A percentile compares a stretch with the other conserved stretches of the same genome.
Conservation (phyloP, 2,329 filamentous ascomycete species). For the Paramyrothecium sp. region DNA sequence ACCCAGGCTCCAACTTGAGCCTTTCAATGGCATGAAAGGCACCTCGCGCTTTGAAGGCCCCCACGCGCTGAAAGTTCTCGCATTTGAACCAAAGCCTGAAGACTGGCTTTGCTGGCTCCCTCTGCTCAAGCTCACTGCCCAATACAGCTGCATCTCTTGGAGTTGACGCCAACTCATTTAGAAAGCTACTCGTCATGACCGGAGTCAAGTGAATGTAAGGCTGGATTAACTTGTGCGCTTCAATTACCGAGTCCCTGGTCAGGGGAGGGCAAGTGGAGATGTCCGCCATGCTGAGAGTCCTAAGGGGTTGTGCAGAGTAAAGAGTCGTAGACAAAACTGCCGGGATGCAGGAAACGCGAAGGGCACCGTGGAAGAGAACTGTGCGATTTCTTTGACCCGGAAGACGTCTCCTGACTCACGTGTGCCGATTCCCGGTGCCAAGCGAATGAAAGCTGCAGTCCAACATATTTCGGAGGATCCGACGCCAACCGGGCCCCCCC, state of each 20-base stretch:
- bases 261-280: constrained; percentile 54
- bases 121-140: constrained; percentile 45
- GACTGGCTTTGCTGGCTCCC: constrained; percentile 52
- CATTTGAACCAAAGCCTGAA: constrained; percentile 81
- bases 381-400: background rate
- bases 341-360: background rate
- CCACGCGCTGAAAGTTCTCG: constrained; percentile 79
- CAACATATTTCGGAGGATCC: background rate
- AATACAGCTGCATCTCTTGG: constrained; percentile 51
- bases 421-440: background rate
- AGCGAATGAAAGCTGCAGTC: background rate
- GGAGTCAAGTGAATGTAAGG: constrained; percentile 74
- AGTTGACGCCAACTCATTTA: constrained; percentile 67
- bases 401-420: background rate
- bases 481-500: background rate
- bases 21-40: constrained; percentile 75
- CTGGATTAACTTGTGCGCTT: constrained; percentile 66
- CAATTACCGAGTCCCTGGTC: constrained; percentile 62
- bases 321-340: background rate
- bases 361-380: background rate
- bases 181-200: constrained; percentile 67
- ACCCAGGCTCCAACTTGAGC: constrained; percentile 55
- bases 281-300: constrained; percentile 39
- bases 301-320: background rate
- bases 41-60: constrained; percentile 80